Base-by-base conservation (phyloP, 2,329 filamentous ascomycete genomes). In the Aureobasidium sp. region DNA sequence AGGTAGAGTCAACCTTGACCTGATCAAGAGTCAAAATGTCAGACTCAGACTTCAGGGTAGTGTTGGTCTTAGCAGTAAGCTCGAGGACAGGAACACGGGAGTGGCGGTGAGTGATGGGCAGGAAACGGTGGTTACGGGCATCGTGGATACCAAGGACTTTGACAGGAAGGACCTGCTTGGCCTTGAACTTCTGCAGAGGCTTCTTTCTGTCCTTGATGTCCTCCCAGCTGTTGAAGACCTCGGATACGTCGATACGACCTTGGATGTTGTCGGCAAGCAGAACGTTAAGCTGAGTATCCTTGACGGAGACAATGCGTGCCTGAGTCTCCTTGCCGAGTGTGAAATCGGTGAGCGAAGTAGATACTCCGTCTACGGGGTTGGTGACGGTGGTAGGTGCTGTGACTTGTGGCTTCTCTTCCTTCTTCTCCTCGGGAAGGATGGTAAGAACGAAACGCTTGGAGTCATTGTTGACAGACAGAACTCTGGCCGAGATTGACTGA, bases 221-320 rank as follows among this genome's bases (percentile, higher is more conserved):
- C 51, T 95, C 88, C 87, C 89, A 97, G 12, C 80, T 81, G 72
- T 97, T 89, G 72, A 96, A 99, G 13, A 92, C 77, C 72, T 97
- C 91, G 1, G 94, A 95, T 6, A 94, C 84, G 70, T 97, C 93
- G 64, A 99, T 87, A 20, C 94, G 90, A n/a, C 93, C 94, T 72
- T 95, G 90, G 9, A 96, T 81, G 66, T 91, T 91, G 70, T 95
- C 90, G 47, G 90, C 88, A 56, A 97, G 81, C 67, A 89, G 85
- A 6, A 99, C 91, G 67, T 97, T 97, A 61, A 97, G 79, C 72
- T 99, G 94, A 0, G 93, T 97, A 53, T 87, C 87, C 75, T 96
- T 96, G 70, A 97, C 79, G 0, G 90, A 90, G n/a, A 84, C 83
- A 48, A 99, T 84, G 68, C 83, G 87, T 42, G 89, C 93, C 71